Conservation (phyloP, 2,329 filamentous ascomycete genomes). For the Huntiella moniliformis region DNA sequence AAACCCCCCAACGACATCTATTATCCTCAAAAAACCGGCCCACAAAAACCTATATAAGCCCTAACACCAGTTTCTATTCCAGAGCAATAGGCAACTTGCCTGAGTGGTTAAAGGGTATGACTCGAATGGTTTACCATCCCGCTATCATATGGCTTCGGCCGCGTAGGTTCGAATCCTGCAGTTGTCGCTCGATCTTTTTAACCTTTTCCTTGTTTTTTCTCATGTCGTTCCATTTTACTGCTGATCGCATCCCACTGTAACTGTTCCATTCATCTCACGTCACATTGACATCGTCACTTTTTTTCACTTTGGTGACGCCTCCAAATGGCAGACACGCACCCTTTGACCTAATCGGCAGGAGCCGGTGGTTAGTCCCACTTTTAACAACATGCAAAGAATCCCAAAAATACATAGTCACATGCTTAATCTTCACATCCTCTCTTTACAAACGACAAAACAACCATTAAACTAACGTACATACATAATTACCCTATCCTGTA, state of each 20-base stretch:
- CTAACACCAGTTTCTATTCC: too few species aligned
- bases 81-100: conserved; percentile 7
- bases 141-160: conserved; percentile 11
- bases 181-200: conserved; percentile 6
- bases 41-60: too few species aligned
- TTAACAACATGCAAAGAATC: not conserved
- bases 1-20: too few species aligned
- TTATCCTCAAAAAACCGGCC: too few species aligned
- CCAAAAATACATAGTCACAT: not conserved
- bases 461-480: too few species aligned
- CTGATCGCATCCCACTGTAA: too few species aligned
- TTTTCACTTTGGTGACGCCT: too few species aligned
- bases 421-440: too few species aligned
- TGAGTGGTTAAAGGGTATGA: conserved; percentile 12
- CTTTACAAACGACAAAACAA: too few species aligned
- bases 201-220: conserved; percentile 1
- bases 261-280: too few species aligned
- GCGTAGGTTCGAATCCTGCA: conserved; percentile 10
- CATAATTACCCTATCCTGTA: too few species aligned
- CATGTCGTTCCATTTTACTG: not conserved
- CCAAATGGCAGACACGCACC: not conserved
- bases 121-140: conserved; percentile 9
- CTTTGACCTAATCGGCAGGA: not conserved
- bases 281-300: too few species aligned
- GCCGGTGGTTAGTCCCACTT: not conserved